Evolutionary conservation across 345 rosid species (phyloP).

Genomic region (Syzygium aromaticum): DNA sequence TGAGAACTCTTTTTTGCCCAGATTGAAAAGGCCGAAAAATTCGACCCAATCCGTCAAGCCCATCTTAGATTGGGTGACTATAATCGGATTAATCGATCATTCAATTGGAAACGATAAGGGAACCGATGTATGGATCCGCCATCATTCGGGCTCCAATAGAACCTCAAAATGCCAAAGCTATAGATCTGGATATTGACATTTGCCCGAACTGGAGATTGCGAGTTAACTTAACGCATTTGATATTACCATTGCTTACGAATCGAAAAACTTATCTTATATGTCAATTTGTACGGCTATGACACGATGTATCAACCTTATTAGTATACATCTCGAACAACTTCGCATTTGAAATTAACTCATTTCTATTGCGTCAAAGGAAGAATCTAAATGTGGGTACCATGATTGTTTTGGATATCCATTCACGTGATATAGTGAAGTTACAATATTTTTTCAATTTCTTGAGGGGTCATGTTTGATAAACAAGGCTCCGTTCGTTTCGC

Average conservation of each 20-base stretch:
- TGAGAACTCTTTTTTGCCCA: not conserved
- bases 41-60: not conserved
- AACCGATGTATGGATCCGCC: fast-evolving
- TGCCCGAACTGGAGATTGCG: fast-evolving
- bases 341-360: too few relatives aligned
- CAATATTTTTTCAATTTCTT: too few relatives aligned
- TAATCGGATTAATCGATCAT: not conserved
- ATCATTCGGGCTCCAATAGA: fast-evolving
- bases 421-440: not conserved
- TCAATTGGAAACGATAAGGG: not conserved
- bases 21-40: not conserved
- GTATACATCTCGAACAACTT: fast-evolving
- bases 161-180: not conserved
- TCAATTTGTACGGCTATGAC: not conserved
- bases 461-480: not conserved
- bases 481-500: too few relatives aligned
- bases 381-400: not conserved
- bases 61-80: not conserved
- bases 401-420: not conserved
- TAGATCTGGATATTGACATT: not conserved
- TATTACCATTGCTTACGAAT: fast-evolving
- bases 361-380: not conserved
- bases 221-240: not conserved
- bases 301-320: not conserved
- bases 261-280: not conserved